Conservation (phyloP, 768 basidiomycete genomes). For the Panaeolus cyanescens region DNA sequence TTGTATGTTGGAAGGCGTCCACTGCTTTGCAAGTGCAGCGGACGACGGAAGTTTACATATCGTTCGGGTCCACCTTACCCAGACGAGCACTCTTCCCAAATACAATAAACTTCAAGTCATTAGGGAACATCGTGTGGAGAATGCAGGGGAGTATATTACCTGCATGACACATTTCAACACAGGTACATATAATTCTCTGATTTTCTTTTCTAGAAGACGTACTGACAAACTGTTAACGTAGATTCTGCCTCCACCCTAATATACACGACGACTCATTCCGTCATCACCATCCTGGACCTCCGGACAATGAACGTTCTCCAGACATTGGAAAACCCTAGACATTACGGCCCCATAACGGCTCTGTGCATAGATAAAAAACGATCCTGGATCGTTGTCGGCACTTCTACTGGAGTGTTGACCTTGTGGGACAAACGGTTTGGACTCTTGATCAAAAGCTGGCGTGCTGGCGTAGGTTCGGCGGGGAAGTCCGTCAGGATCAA, state of each 20-base stretch:
- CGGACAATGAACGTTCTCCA: conserved; percentile 80
- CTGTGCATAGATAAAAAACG: conserved; percentile 83
- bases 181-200: conserved; percentile 50
- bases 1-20: conserved; percentile 82
- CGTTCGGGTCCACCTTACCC: conserved; percentile 76
- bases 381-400: conserved; percentile 89
- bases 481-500: conserved; percentile 63
- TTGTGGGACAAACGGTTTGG: conserved; percentile 98
- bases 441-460: conserved; percentile 86
- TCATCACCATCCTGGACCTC: conserved; percentile 77
- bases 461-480: conserved; percentile 57
- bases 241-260: conserved; percentile 82
- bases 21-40: conserved; percentile 88
- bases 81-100: conserved; percentile 73
- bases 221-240: conserved; percentile 4
- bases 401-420: conserved; percentile 79
- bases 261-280: conserved; percentile 81
- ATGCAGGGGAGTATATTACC: conserved; percentile 78
- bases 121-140: conserved; percentile 78
- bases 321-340: conserved; percentile 80
- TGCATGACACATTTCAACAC: conserved; percentile 82
- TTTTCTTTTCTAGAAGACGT: not conserved
- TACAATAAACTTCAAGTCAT: conserved; percentile 79
- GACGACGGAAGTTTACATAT: conserved; percentile 85
- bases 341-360: conserved; percentile 84